Evolutionary conservation across 495 filamentous ascomycete species (phyloP).

Genomic region (Aspergillus sclerotioniger): DNA sequence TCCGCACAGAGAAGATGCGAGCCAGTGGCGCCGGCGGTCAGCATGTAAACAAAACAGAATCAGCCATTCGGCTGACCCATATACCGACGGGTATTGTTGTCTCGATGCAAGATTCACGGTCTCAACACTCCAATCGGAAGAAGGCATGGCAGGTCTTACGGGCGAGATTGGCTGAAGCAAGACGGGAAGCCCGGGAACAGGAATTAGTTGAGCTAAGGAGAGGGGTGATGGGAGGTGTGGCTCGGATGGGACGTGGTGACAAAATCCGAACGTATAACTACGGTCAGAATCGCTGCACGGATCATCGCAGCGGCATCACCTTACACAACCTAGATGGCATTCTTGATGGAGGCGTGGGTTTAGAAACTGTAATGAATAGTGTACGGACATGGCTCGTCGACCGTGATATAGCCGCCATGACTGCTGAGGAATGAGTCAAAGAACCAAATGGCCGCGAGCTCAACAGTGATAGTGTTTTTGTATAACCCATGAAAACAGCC

Average conservation of each 20-base stretch:
- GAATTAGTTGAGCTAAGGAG: conserved; percentile 68
- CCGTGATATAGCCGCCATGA: conserved; percentile 69
- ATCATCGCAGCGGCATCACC: conserved; percentile 83
- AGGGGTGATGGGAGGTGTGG: conserved; percentile 71
- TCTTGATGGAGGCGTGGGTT: conserved; percentile 63
- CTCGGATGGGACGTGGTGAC: conserved; percentile 80
- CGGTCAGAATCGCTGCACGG: conserved; percentile 87
- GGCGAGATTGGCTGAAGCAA: conserved; percentile 74
- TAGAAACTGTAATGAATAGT: conserved; percentile 79
- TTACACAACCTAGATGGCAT: conserved; percentile 81
- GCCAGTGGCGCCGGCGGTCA: conserved; percentile 91
- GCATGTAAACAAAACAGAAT: conserved; percentile 98
- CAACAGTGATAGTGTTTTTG: neutral
- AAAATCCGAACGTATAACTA: conserved; percentile 97
- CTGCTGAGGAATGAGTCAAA: conserved; percentile 46
- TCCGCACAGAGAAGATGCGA: conserved; percentile 85
- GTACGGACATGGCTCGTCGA: conserved; percentile 76
- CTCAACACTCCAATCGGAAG: conserved; percentile 84
- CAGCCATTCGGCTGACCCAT: conserved; percentile 90
- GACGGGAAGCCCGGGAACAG: conserved; percentile 83
- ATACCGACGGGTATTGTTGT: conserved; percentile 82
- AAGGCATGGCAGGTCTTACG: conserved; percentile 84
- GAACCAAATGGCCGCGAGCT: neutral
- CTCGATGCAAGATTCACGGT: conserved; percentile 86
- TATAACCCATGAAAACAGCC: neutral